phyloP scores from a whole-genome alignment of 2,329 filamentous ascomycete genomes.

The Mollisia scopiformis region DNA sequence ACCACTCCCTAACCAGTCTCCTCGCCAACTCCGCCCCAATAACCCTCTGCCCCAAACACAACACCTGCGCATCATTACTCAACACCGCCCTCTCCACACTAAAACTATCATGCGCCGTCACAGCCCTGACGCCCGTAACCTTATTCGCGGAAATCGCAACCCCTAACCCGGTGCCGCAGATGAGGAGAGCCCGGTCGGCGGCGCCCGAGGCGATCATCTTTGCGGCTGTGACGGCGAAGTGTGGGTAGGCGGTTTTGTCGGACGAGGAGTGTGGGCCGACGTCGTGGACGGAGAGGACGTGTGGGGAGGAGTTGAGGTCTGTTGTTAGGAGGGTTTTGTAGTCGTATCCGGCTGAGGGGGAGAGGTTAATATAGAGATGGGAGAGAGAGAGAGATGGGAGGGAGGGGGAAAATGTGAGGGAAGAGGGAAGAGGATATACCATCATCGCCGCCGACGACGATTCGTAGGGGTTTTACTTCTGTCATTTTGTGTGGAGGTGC shows the following conservation, averaged over 20 bases:
- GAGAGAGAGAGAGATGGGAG: not conserved
- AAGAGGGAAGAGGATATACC: constrained; percentile 15
- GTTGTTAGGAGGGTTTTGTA: constrained; percentile 81
- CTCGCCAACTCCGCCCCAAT: constrained; percentile 81
- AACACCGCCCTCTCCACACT: constrained; percentile 79
- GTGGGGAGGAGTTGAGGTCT: constrained; percentile 68
- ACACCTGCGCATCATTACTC: constrained; percentile 84
- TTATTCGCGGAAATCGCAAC: constrained; percentile 92
- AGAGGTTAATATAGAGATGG: not conserved
- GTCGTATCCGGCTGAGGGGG: constrained; percentile 53
- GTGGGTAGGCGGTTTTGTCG: constrained; percentile 83
- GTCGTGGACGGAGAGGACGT: constrained; percentile 71
- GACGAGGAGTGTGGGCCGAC: constrained; percentile 59
- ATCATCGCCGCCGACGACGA: constrained; percentile 63
- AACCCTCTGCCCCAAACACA: constrained; percentile 85
- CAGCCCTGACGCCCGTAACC: constrained; percentile 80
- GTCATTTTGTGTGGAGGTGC: constrained; percentile 20
- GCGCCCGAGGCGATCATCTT: constrained; percentile 60
- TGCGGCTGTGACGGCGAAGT: constrained; percentile 75
- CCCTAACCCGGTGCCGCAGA: constrained; percentile 85
- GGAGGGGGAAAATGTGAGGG: not conserved
- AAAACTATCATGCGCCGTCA: constrained; percentile 87
- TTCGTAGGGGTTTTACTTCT: constrained; percentile 44
- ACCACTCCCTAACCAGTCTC: constrained; percentile 78
- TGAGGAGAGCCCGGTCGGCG: constrained; percentile 77